Evolutionary conservation across 2,329 filamentous ascomycete genomes (phyloP).

Genomic region (Whalleya microplaca): DNA sequence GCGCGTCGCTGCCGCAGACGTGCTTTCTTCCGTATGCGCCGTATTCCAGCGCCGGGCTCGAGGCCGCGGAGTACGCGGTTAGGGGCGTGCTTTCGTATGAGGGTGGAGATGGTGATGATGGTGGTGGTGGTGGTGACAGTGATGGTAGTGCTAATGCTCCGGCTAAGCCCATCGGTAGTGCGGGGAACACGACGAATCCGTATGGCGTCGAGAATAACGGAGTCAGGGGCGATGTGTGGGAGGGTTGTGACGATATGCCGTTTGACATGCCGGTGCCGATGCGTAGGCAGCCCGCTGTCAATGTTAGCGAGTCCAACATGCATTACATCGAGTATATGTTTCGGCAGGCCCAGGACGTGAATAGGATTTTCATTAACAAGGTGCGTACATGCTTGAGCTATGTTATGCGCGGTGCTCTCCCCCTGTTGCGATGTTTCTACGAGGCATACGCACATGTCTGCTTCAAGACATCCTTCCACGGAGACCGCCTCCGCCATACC

Average conservation of each 20-base stretch:
- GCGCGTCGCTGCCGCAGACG: slow-evolving; percentile 39
- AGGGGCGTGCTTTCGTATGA: slow-evolving; percentile 39
- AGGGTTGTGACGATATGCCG: slow-evolving; percentile 41
- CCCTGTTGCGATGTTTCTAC: no score
- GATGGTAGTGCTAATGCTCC: slow-evolving; percentile 16
- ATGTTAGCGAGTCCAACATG: slow-evolving; percentile 35
- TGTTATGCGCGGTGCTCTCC: not conserved
- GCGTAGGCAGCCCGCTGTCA: slow-evolving; percentile 34
- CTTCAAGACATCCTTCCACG: not conserved
- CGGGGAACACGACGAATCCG: slow-evolving; percentile 36
- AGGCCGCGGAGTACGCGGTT: slow-evolving; percentile 32
- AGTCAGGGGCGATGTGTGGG: slow-evolving; percentile 35
- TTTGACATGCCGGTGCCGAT: slow-evolving; percentile 40
- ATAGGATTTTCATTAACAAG: slow-evolving; percentile 43
- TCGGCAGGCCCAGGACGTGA: slow-evolving; percentile 40
- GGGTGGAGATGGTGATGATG: slow-evolving; percentile 10
- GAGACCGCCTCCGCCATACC: not conserved
- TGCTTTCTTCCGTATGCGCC: slow-evolving; percentile 42
- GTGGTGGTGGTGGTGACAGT: not conserved
- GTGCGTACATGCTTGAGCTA: slow-evolving; percentile 20
- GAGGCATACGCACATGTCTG: no score
- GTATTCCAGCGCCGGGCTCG: slow-evolving; percentile 36
- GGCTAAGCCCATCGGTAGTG: slow-evolving; percentile 24
- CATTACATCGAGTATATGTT: slow-evolving; percentile 42
- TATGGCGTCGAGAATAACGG: slow-evolving; percentile 38